These are phyloP conservation scores for Russula sp. DNA, from an alignment of 768 basidiomycete genomes.

Conservation along the genomic window DNA sequence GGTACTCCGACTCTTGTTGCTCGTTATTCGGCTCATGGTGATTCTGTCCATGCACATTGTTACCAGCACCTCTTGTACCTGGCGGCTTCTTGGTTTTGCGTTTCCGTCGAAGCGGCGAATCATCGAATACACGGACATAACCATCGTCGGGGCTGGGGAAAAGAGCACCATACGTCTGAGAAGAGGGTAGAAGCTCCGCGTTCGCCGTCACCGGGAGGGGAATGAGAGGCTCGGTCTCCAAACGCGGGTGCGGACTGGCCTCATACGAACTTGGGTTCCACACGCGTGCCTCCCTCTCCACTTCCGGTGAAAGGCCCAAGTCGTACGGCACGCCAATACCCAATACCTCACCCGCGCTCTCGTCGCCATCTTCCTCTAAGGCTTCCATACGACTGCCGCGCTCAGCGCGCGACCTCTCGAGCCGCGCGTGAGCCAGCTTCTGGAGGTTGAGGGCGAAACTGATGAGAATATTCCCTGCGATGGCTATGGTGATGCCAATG, in stretches of 20 bases:
- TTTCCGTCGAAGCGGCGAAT: not conserved
- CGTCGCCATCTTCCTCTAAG: constrained; percentile 12
- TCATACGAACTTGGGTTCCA: constrained; percentile 1
- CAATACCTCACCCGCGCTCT: not conserved
- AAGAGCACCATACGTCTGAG: constrained; percentile 10
- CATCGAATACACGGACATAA: not conserved
- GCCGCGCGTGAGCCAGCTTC: constrained; percentile 80
- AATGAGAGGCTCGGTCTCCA: constrained; percentile 22
- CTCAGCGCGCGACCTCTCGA: constrained; percentile 36
- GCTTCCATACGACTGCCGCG: constrained; percentile 19
- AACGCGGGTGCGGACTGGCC: not conserved
- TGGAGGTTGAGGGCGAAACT: constrained; percentile 89
- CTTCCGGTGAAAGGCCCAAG: not conserved
- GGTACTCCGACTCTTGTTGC: constrained; percentile 64
- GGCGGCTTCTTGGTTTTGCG: not conserved
- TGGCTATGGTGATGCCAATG: constrained; percentile 78
- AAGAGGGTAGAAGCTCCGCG: not conserved
- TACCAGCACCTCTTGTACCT: not conserved
- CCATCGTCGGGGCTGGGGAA: not conserved
- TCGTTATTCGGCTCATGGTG: constrained; percentile 25
- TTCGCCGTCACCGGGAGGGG: constrained; percentile 1
- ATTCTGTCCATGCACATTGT: not conserved
- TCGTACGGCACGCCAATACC: not conserved
- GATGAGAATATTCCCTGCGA: constrained; percentile 83
- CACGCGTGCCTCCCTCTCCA: constrained; percentile 18